phyloP scores from a whole-genome alignment of 192 early-diverging fungal genomes.

The Funneliformis mosseae region DNA sequence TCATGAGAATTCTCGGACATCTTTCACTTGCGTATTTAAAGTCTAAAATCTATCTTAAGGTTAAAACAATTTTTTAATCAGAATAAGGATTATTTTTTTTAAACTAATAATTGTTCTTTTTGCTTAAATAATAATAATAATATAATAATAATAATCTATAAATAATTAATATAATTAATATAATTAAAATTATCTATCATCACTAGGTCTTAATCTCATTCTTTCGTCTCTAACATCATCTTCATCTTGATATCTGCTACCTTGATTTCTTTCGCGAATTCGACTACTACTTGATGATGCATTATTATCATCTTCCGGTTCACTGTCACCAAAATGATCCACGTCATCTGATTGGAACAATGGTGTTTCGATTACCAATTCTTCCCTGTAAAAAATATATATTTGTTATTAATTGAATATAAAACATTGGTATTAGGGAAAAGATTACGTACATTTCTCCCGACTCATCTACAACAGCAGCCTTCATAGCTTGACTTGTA shows the following conservation, averaged over 20 bases:
- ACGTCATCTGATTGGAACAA: slow-evolving; percentile 39
- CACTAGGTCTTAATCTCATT: background rate
- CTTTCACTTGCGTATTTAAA: too few relatives aligned
- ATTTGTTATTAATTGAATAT: background rate
- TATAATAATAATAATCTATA: background rate
- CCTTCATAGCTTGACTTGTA: slow-evolving; percentile 29
- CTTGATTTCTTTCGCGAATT: background rate
- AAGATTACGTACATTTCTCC: slow-evolving; percentile 38
- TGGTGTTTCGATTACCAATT: slow-evolving; percentile 48
- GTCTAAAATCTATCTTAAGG: too few relatives aligned
- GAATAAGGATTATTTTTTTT: too few relatives aligned
- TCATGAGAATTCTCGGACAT: too few relatives aligned
- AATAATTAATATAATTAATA: background rate
- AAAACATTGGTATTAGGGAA: background rate
- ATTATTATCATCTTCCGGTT: slow-evolving; percentile 33
- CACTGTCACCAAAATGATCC: slow-evolving; percentile 43
- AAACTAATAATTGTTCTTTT: too few relatives aligned
- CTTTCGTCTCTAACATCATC: background rate
- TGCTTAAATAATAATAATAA: too few relatives aligned
- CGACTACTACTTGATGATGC: background rate
- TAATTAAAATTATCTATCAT: background rate
- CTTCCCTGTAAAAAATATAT: slow-evolving; percentile 45
- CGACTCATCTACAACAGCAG: slow-evolving; percentile 36
- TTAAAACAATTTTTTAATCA: too few relatives aligned
- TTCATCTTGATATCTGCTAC: background rate